A percentile compares a stretch with the other conserved stretches of the same genome.
Conservation (phyloP, 352 stramenopile genomes). For the Phytophthora sansomeana region DNA sequence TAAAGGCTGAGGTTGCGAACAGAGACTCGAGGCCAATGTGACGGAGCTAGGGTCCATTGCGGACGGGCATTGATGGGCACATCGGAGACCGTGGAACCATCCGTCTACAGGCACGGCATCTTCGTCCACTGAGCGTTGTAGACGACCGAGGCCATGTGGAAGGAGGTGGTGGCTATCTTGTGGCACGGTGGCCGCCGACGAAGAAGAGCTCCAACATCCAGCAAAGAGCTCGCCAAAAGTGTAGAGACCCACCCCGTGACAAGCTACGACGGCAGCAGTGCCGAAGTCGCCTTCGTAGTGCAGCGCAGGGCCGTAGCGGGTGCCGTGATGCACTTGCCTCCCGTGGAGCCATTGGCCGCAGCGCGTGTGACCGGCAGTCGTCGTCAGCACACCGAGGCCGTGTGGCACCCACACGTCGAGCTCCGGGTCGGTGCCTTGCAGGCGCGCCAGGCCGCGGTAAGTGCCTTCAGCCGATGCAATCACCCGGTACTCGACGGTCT, state of each 20-base stretch:
- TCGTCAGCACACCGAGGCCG: conserved; percentile 53
- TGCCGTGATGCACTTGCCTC: conserved; percentile 40
- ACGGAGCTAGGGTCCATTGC: conserved; percentile 9
- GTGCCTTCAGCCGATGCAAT: conserved; percentile 14
- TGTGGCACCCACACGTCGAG: conserved; percentile 34
- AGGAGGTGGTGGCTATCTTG: not conserved
- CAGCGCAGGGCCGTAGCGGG: conserved; percentile 31
- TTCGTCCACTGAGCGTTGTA: conserved; percentile 33
- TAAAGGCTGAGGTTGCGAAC: conserved; percentile 17
- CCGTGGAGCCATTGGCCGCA: conserved; percentile 54
- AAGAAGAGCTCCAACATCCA: conserved; percentile 43
- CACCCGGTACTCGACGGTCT: conserved; percentile 22
- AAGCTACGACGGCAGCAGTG: not conserved
- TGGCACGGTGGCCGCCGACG: not conserved
- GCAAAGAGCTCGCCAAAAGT: conserved; percentile 50
- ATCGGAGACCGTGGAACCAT: conserved; percentile 60
- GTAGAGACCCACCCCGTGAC: conserved; percentile 55
- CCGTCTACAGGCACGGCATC: conserved; percentile 30
- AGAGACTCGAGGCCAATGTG: conserved; percentile 8
- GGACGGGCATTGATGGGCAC: conserved; percentile 32
- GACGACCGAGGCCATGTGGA: conserved; percentile 48
- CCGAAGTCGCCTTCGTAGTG: conserved; percentile 12
- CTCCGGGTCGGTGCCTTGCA: not conserved
- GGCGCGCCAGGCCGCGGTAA: conserved; percentile 35
- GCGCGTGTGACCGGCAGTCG: conserved; percentile 31